Conservation (phyloP, 371 early-diverging fungal species). For the Haplosporangium sp. region DNA sequence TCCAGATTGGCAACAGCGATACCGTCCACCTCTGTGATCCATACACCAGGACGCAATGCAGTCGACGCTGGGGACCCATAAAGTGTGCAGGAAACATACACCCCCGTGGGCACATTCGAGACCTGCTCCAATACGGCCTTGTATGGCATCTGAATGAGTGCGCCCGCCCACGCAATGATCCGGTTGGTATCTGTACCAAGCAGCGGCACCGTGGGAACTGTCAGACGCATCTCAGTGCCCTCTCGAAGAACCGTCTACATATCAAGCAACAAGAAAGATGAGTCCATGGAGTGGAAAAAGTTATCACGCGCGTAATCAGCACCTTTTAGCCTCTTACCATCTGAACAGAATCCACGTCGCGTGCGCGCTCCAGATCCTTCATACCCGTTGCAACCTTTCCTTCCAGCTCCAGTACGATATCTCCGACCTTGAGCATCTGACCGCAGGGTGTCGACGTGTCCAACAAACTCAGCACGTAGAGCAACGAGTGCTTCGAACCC, state of each 20-base stretch:
- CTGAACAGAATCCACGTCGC: constrained; percentile 52
- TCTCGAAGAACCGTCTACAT: constrained; percentile 70
- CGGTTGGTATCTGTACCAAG: constrained; percentile 66
- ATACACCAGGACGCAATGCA: constrained; percentile 68
- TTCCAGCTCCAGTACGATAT: constrained; percentile 85
- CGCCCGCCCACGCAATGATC: constrained; percentile 88
- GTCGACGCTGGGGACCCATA: constrained; percentile 81
- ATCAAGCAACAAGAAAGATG: constrained; percentile 4
- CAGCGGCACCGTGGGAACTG: constrained; percentile 67
- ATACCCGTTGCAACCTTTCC: constrained; percentile 77
- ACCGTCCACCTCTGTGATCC: constrained; percentile 73
- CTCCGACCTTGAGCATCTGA: constrained; percentile 78
- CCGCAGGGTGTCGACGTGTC: constrained; percentile 66
- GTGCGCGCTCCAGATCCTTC: constrained; percentile 66
- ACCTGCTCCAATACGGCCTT: constrained; percentile 87
- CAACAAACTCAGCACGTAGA: constrained; percentile 75
- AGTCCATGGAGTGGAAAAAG: too few species aligned
- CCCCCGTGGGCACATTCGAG: constrained; percentile 70
- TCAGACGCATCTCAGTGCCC: constrained; percentile 59
- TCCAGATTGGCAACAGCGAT: constrained; percentile 60
- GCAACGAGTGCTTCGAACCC: constrained; percentile 69
- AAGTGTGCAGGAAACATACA: constrained; percentile 81
- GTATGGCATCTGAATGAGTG: constrained; percentile 84
- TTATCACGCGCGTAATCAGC: too few species aligned
- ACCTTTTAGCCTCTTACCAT: too few species aligned